Base-by-base conservation (phyloP, 257 asterid genomes). In the Nicotiana tomentosiformis region DNA sequence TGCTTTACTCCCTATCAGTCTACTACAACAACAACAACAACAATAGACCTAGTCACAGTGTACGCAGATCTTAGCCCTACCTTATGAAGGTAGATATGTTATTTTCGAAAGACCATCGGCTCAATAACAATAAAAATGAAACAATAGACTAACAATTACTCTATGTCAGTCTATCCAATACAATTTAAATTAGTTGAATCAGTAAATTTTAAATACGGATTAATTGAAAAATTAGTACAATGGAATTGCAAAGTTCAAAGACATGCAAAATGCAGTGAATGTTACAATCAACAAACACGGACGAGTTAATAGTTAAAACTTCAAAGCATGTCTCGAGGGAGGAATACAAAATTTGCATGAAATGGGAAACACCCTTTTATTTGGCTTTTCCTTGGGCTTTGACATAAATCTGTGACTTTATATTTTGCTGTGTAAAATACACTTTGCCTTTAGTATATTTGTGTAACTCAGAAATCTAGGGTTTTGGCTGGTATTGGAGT, bases 201-300 rank as follows among this genome's bases (percentile, higher is more conserved):
- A 1, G 43, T 51, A 51, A 51, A 51, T 51, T 11, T 37, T 55
- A 2, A 55, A 55, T 55, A 14, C 7, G 8, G 2, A 55, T 4
- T 14, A 55, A 12, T 55, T 55, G 1, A 55, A 12, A 15, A 55
- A 55, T 55, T 4, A 15, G 51, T 43, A 9, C 12, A 23, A 1
- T 23, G 35, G 5, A 61, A 66, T 49, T 74, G 46, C 16, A 51
- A 74, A 74, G 26, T 26, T 51, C 43, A 51, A 51, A 23, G 26
- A 49, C 62, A 49, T 49, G 43, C 80, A 49, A 74, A 74, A 49
- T 81, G 81, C 87, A 86, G 16, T 82, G 84, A 84, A 79, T 82
- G 78, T 29, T 39, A 66, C 0, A 43, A 43, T 29, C 15, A 46
- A 77, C 67, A 77, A 53, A 49, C 57, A 74, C 62, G 26, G 8